A percentile compares a stretch with the other conserved stretches of the same genome.
These are phyloP conservation scores for Colletotrichum sublineola DNA, from an alignment of 2,329 filamentous ascomycete species.

Conservation along the genomic window DNA sequence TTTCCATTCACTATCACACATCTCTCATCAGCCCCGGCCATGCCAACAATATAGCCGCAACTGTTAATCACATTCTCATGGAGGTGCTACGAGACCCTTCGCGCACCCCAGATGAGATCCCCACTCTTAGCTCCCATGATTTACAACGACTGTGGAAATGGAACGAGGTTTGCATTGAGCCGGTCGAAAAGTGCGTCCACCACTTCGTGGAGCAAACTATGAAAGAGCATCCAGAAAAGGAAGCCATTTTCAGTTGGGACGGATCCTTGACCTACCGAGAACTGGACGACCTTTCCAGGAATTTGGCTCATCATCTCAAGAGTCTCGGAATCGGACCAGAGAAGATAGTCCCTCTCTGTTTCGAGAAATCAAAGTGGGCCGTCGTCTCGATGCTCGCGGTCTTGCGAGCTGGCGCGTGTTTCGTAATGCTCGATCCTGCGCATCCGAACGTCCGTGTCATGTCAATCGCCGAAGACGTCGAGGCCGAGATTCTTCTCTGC, in stretches of 20 bases:
- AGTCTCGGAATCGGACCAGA: conserved; percentile 15
- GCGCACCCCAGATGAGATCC: conserved; percentile 30
- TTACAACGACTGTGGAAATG: conserved; percentile 44
- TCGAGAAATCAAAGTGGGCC: conserved; percentile 42
- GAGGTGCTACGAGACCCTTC: conserved; percentile 18
- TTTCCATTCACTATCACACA: background rate
- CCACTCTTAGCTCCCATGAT: conserved; percentile 39
- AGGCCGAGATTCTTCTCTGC: conserved; percentile 31
- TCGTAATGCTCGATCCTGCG: conserved; percentile 40
- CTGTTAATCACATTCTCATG: conserved; percentile 47
- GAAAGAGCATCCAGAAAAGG: conserved; percentile 1
- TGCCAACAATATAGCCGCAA: conserved; percentile 50
- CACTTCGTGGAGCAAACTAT: conserved; percentile 21
- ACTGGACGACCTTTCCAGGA: conserved; percentile 41
- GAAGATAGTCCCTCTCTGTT: conserved; percentile 24
- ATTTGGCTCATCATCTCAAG: conserved; percentile 33
- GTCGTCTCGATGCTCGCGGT: conserved; percentile 44
- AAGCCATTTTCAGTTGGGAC: conserved; percentile 49
- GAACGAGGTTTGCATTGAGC: conserved; percentile 38
- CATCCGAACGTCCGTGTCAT: conserved; percentile 15
- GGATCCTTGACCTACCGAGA: conserved; percentile 49
- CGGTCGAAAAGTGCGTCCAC: conserved; percentile 43
- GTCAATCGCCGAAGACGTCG: conserved; percentile 23
- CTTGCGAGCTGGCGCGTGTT: conserved; percentile 42
- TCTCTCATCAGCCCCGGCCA: conserved; percentile 38